These are phyloP conservation scores for Pseudevernia furfuracea DNA, from an alignment of 495 filamentous ascomycete genomes.

Conservation along the genomic window DNA sequence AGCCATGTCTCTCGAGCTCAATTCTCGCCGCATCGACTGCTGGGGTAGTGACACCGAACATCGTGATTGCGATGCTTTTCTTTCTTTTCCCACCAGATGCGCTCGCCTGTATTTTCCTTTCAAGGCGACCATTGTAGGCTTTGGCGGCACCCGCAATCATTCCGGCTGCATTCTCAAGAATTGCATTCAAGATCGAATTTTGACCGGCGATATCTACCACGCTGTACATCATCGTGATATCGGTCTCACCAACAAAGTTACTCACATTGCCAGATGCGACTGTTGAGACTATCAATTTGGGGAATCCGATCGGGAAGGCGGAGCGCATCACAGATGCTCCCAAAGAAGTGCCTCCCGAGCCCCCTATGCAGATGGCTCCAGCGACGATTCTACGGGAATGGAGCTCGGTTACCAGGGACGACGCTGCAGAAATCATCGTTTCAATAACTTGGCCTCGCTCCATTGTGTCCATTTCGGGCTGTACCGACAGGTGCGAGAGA, in stretches of 20 bases:
- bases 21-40: neutral
- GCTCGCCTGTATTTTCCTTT: neutral
- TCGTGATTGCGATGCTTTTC: neutral
- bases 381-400: neutral
- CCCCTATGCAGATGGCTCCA: neutral
- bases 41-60: neutral
- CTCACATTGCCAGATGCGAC: neutral
- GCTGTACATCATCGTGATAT: neutral
- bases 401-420: neutral
- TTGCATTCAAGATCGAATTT: neutral
- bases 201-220: neutral
- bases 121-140: neutral
- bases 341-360: neutral
- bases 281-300: neutral
- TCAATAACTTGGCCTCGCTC: neutral
- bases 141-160: neutral
- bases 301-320: neutral
- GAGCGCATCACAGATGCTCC: neutral
- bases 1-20: conserved; percentile 28
- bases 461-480: neutral
- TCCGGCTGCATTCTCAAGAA: neutral
- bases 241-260: neutral
- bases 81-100: neutral
- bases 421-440: neutral
- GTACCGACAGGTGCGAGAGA: neutral